Percentiles rank a stretch among this genome's conserved stretches.
Conservation (phyloP, 805 yeast genomes). For the Maudiozyma saulgeensis region DNA sequence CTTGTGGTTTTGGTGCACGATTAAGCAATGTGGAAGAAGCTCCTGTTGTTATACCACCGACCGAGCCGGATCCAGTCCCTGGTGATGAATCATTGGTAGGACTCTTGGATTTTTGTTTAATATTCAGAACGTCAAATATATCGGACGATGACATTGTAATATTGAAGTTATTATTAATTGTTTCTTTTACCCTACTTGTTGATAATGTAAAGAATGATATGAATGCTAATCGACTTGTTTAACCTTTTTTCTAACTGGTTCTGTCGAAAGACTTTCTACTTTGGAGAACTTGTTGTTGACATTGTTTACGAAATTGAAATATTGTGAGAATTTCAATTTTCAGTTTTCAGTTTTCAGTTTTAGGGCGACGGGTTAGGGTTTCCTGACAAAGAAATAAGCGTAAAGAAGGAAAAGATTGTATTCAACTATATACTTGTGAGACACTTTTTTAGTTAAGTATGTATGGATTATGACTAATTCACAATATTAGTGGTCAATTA, state of each 20-base stretch:
- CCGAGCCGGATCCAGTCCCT: background rate
- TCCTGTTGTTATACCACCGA: conserved; percentile 3
- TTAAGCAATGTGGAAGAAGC: conserved; percentile 3
- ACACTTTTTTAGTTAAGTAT: no score
- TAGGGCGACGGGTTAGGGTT: background rate
- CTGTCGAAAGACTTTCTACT: no score
- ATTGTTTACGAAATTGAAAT: no score
- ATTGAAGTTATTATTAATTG: no score
- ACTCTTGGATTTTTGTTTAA: conserved; percentile 33
- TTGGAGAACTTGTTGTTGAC: background rate
- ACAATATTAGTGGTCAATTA: no score
- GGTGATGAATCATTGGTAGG: conserved; percentile 14
- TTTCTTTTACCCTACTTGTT: background rate
- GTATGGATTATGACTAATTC: no score
- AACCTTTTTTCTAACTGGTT: no score
- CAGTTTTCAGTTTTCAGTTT: background rate
- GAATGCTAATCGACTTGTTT: no score
- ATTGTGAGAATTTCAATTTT: background rate
- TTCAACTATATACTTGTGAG: no score
- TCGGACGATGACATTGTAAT: conserved; percentile 40
- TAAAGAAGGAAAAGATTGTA: no score
- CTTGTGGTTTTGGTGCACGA: conserved; percentile 18
- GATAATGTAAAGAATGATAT: no score
- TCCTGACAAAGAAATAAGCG: no score
- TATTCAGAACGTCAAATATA: conserved; percentile 67